Conservation (phyloP, 768 basidiomycete species). For the Galerina sulciceps region DNA sequence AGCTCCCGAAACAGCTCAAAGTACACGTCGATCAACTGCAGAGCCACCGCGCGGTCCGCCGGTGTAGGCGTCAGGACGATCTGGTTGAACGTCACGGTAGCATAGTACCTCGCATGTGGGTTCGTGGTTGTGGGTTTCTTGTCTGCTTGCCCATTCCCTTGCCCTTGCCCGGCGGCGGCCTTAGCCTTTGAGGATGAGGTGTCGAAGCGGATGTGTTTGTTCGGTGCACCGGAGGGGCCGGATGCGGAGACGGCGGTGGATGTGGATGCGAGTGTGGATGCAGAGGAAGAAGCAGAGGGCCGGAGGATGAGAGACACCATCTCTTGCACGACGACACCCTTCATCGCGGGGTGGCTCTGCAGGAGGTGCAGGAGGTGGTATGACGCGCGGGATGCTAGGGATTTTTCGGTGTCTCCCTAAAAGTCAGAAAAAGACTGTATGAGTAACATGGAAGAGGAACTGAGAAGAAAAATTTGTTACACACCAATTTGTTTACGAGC, state of each 20-base stretch:
- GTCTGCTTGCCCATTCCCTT: too few relatives aligned
- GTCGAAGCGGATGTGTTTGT: constrained; percentile 58
- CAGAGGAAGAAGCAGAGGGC: constrained; percentile 40
- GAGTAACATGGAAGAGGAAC: neutral
- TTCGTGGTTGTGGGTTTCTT: constrained; percentile 55
- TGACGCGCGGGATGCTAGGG: constrained; percentile 88
- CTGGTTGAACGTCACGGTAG: constrained; percentile 94
- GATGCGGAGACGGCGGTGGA: constrained; percentile 34
- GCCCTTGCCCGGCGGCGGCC: constrained; percentile 21
- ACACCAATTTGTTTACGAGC: constrained; percentile 91
- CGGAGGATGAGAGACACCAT: constrained; percentile 79
- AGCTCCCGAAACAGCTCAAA: constrained; percentile 94
- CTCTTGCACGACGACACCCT: constrained; percentile 85
- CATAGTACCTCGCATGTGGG: constrained; percentile 87
- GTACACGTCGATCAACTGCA: constrained; percentile 84
- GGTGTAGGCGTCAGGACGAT: constrained; percentile 70
- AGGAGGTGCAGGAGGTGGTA: constrained; percentile 88
- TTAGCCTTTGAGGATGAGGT: constrained; percentile 39
- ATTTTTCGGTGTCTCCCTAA: constrained; percentile 88
- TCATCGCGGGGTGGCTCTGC: constrained; percentile 93
- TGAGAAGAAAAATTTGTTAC: constrained; percentile 22
- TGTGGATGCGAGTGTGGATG: constrained; percentile 34
- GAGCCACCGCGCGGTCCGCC: constrained; percentile 73
- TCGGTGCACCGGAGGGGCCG: constrained; percentile 15
- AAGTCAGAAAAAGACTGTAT: neutral